Evolutionary conservation across 2,329 filamentous ascomycete species (phyloP), one percentile per base, ranked within the genome.

Genomic region (Verticillium zaregamsianum): DNA sequence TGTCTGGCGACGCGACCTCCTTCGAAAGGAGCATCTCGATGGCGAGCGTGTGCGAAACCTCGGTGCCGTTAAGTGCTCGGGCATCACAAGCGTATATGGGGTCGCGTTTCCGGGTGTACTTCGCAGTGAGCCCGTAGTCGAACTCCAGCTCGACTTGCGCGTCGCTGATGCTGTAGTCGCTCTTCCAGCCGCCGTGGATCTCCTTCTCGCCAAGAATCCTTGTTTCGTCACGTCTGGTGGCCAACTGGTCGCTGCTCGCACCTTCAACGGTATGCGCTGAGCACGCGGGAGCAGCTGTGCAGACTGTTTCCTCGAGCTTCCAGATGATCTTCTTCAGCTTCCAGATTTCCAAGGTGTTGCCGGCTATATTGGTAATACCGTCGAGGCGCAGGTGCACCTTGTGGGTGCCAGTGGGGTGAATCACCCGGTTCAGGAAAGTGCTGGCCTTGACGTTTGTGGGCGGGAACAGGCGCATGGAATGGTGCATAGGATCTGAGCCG

Each of bases 1-100:
- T 88, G 63, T 86, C 87, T 70, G 89, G 87, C 64, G 89, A 90
- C 0, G 83, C 84, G 79, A 92, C 94, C 74, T 97, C 94, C 75
- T 97, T 92, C 1, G 91, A 90, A n/a, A 98, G 93, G 56, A 97
- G 92, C 79, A 97, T 87, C 78, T 98, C 94, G 61, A 98, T 84
- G 69, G 96, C 86, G 45, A 98, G 85, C 71, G 89, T 88, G 80
- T 98, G 94, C 59, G 87, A 87, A 61, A 96, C 87, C 68, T 90
- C 87, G 67, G 92, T 87, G 58, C 92, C 92, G 68, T 89, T 88
- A 57, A 83, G 78, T 60, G 89, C 85, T 68, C 90, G 89, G 72
- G 91, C 83, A 71, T 95, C 91, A 79, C 92, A 96, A 23, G 90
- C 84, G 35, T 90, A 89, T 14, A 49, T 49, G n/a, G 45, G n/a